Evolutionary conservation across 495 filamentous ascomycete genomes (phyloP).

Genomic region (Podospora pseudopauciseta): DNA sequence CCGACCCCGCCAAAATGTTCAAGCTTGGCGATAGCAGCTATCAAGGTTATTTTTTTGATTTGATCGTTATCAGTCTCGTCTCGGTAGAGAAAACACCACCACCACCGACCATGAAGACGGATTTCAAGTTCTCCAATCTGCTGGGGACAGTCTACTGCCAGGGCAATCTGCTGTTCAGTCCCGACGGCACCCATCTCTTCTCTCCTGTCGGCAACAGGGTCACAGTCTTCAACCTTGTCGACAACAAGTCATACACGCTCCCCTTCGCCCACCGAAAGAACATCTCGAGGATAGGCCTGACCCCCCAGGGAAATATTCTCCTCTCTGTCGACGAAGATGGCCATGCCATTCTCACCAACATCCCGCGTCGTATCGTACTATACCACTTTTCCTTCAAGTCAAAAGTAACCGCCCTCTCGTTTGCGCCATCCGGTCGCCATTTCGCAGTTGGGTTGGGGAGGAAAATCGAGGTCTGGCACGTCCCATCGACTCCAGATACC

Average conservation of each 20-base stretch:
- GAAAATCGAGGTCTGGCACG: constrained; percentile 91
- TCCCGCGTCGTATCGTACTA: constrained; percentile 76
- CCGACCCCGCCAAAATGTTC: constrained; percentile 35
- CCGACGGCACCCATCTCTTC: constrained; percentile 89
- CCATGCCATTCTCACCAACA: constrained; percentile 84
- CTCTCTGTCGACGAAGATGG: constrained; percentile 94
- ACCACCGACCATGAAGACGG: constrained; percentile 78
- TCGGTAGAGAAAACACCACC: constrained; percentile 24
- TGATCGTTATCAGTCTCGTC: constrained; percentile 1
- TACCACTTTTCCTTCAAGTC: constrained; percentile 92
- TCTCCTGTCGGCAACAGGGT: constrained; percentile 98
- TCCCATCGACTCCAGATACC: constrained; percentile 78
- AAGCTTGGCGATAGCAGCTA: constrained; percentile 22
- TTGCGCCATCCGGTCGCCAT: constrained; percentile 85
- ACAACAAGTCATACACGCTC: constrained; percentile 94
- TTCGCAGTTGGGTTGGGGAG: constrained; percentile 84
- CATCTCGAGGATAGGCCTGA: constrained; percentile 80
- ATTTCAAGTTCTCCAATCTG: constrained; percentile 95
- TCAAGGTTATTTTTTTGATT: constrained; percentile 9
- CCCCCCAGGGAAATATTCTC: constrained; percentile 83
- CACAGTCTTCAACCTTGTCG: constrained; percentile 90
- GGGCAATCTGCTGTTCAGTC: constrained; percentile 94
- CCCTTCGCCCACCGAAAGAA: constrained; percentile 93
- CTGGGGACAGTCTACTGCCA: constrained; percentile 96
- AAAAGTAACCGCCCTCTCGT: constrained; percentile 77